A percentile compares a stretch with the other conserved stretches of the same genome.
phyloP scores from a whole-genome alignment of 805 yeast genomes.

The Candida orba region DNA sequence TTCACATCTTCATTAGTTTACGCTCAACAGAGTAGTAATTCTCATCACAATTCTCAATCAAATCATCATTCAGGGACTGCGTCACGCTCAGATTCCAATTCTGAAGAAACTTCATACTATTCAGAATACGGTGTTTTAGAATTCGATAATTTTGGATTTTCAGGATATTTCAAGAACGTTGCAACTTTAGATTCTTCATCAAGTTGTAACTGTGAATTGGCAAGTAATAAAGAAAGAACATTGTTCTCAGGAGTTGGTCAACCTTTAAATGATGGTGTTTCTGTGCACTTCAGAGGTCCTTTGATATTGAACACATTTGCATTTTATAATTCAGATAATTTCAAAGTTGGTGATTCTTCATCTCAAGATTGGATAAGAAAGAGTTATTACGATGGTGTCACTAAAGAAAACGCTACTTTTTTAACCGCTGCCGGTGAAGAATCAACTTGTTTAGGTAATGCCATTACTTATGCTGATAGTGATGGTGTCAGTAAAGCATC shows the following conservation, averaged over 20 bases:
- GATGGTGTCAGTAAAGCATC: constrained; percentile 47
- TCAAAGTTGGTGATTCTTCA: constrained; percentile 25
- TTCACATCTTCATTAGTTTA: too few species aligned
- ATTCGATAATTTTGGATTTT: constrained; percentile 48
- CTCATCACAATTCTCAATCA: not conserved
- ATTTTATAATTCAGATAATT: constrained; percentile 44
- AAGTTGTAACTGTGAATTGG: constrained; percentile 42
- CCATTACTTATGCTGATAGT: constrained; percentile 51
- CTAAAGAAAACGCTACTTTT: constrained; percentile 60
- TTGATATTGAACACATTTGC: constrained; percentile 53
- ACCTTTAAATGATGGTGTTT: constrained; percentile 61
- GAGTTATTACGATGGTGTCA: constrained; percentile 52
- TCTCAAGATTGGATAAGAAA: constrained; percentile 48
- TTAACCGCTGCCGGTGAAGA: constrained; percentile 54
- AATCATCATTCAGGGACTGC: not conserved
- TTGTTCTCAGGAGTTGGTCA: constrained; percentile 51
- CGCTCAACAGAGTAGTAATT: too few species aligned
- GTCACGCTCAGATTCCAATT: constrained; percentile 6
- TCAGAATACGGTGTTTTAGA: constrained; percentile 33
- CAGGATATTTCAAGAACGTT: constrained; percentile 46
- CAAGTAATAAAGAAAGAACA: constrained; percentile 29
- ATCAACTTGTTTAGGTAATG: constrained; percentile 61
- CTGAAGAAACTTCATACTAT: constrained; percentile 9
- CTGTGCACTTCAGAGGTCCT: constrained; percentile 79
- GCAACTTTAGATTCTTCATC: constrained; percentile 33